Evolutionary conservation across 352 stramenopile species (phyloP).

Genomic region (Lagenidium sp.): DNA sequence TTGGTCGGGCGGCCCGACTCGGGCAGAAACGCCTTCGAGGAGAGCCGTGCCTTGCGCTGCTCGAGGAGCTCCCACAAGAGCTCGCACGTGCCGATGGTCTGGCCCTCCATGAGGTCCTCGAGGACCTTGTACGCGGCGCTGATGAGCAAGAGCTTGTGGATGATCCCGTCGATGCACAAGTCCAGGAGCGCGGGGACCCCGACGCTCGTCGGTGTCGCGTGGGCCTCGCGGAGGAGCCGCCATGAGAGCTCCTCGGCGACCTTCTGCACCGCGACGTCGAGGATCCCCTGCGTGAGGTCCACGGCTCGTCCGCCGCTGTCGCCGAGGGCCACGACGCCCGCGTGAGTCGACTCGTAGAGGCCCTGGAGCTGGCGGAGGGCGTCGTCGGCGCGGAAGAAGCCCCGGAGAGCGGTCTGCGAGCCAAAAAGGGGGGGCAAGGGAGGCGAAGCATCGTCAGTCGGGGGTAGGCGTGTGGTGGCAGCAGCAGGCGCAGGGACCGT

Average conservation of each 20-base stretch:
- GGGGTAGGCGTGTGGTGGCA: too few relatives aligned
- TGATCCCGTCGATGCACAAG: conserved; percentile 73
- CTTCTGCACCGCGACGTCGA: conserved; percentile 75
- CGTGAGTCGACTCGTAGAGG: conserved; percentile 30
- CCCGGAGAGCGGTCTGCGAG: conserved; percentile 32
- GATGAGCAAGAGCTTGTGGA: conserved; percentile 45
- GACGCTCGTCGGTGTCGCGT: conserved; percentile 42
- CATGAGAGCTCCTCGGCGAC: conserved; percentile 74
- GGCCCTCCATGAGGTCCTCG: conserved; percentile 80
- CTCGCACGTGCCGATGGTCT: conserved; percentile 83
- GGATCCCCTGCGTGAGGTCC: conserved; percentile 46
- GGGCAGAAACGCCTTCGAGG: conserved; percentile 56
- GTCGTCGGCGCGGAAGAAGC: conserved; percentile 50
- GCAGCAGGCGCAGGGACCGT: too few relatives aligned
- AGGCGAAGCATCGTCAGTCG: conserved; percentile 1
- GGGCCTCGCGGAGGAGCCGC: conserved; percentile 52
- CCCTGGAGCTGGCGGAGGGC: conserved; percentile 36
- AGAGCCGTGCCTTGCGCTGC: conserved; percentile 64
- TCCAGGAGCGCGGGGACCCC: conserved; percentile 67
- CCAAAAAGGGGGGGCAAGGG: background rate
- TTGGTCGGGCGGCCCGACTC: conserved; percentile 58
- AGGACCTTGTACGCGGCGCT: conserved; percentile 80
- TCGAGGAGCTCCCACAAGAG: conserved; percentile 80
- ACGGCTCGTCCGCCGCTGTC: conserved; percentile 7
- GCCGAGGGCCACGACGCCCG: conserved; percentile 6